These are phyloP conservation scores for Orbilia ellipsospora DNA, from an alignment of 2,329 filamentous ascomycete species.

Conservation along the genomic window DNA sequence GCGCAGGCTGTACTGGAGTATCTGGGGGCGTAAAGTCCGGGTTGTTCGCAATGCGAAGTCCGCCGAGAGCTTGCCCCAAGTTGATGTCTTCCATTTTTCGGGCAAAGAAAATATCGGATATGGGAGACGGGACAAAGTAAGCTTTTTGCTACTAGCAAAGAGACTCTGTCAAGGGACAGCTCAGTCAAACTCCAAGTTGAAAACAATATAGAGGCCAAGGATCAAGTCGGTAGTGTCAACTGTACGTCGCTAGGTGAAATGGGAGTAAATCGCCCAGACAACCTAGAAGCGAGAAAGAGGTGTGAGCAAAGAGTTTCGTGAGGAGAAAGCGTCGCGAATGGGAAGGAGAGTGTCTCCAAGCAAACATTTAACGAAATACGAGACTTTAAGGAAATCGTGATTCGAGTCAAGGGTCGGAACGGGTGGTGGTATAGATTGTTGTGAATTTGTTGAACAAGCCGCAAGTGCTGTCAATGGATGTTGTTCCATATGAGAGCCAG, in stretches of 20 bases:
- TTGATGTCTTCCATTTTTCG: constrained; percentile 85
- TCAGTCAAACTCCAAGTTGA: not conserved
- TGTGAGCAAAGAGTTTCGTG: constrained; percentile 8
- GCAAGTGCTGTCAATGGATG: no score
- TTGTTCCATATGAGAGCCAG: no score
- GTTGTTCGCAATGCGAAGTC: constrained; percentile 94
- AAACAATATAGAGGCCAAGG: not conserved
- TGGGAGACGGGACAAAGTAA: no score
- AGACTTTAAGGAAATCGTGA: no score
- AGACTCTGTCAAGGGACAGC: no score
- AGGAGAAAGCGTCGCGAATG: not conserved
- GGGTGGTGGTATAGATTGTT: constrained; percentile 7
- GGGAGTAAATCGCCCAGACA: constrained; percentile 45
- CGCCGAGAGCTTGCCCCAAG: constrained; percentile 90
- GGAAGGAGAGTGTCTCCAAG: not conserved
- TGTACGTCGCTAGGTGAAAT: constrained; percentile 9
- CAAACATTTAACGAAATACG: not conserved
- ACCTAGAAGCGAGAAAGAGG: constrained; percentile 5
- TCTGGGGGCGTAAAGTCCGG: constrained; percentile 61
- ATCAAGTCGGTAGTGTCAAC: not conserved
- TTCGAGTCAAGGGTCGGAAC: not conserved
- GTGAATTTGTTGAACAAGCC: constrained; percentile 12
- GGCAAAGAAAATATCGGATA: not conserved
- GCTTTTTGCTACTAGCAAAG: no score
- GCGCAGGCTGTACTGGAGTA: constrained; percentile 42